These are phyloP conservation scores for Tolypocladium sp. DNA, from an alignment of 2,329 filamentous ascomycete species.

Conservation along the genomic window DNA sequence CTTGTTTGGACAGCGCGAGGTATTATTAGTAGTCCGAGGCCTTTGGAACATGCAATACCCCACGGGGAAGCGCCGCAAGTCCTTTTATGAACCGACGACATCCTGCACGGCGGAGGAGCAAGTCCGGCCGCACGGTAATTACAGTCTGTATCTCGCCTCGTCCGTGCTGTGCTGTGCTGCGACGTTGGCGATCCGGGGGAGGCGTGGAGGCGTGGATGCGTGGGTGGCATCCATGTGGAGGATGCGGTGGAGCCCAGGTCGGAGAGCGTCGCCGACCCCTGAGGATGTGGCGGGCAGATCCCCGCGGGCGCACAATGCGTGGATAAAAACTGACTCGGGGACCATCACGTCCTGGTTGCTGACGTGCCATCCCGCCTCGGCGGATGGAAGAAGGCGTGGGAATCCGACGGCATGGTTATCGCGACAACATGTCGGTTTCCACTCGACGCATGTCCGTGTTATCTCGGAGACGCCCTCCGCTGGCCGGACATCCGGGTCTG, in stretches of 20 bases:
- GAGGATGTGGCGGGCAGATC: neutral
- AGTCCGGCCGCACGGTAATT: neutral
- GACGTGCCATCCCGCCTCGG: too few relatives aligned
- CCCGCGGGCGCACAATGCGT: neutral
- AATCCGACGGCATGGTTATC: neutral
- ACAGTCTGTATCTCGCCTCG: neutral
- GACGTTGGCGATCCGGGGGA: neutral
- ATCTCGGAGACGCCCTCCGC: neutral
- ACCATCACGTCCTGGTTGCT: too few relatives aligned
- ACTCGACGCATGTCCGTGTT: neutral
- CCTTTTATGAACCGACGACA: neutral
- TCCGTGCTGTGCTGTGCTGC: neutral
- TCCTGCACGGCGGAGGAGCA: neutral
- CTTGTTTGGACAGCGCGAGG: too few relatives aligned
- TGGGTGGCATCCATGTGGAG: neutral
- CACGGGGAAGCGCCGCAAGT: neutral
- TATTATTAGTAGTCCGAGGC: too few relatives aligned
- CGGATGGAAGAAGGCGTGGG: too few relatives aligned
- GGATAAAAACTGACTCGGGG: neutral
- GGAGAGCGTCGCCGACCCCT: conserved; percentile 1
- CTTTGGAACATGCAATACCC: neutral
- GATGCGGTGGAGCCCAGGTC: neutral
- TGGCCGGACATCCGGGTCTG: neutral
- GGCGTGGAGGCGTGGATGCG: neutral
- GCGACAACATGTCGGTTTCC: neutral